Evolutionary conservation across 257 asterid genomes (phyloP).

Genomic region (Solanum pennellii): DNA sequence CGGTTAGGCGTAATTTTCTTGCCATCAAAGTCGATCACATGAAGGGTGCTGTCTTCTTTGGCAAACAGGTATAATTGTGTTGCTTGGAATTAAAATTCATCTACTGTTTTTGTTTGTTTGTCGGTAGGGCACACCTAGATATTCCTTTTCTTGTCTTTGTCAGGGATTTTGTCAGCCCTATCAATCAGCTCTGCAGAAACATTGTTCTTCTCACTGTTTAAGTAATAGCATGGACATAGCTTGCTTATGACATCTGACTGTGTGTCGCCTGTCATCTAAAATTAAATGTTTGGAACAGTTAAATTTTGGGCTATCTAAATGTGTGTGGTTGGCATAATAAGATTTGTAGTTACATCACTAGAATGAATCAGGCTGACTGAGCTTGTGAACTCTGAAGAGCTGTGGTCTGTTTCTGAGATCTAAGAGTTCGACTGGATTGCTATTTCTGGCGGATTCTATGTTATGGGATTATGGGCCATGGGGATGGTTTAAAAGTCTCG

Average conservation of each 20-base stretch:
- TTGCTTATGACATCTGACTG: neutral
- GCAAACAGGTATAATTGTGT: constrained; percentile 48
- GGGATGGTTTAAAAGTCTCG: neutral
- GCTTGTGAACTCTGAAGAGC: neutral
- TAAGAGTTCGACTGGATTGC: neutral
- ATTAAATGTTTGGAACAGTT: neutral
- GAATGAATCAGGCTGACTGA: neutral
- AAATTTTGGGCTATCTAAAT: neutral
- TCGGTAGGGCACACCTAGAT: neutral
- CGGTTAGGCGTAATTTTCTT: constrained; percentile 59
- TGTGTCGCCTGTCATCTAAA: neutral
- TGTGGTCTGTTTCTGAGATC: neutral
- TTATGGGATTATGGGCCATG: neutral
- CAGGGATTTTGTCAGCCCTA: neutral
- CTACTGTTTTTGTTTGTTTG: neutral
- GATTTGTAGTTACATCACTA: neutral
- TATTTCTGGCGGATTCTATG: neutral
- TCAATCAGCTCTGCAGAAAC: neutral
- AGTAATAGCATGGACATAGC: neutral
- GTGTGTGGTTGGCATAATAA: neutral
- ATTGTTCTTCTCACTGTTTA: neutral
- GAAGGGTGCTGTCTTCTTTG: constrained; percentile 73
- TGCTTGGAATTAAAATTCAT: neutral
- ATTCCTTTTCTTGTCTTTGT: neutral
- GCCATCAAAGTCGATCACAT: constrained; percentile 67